Evolutionary conservation across 2,329 filamentous ascomycete species (phyloP), one percentile per base, ranked within the genome.

Genomic region (Sclerotinia trifoliorum): DNA sequence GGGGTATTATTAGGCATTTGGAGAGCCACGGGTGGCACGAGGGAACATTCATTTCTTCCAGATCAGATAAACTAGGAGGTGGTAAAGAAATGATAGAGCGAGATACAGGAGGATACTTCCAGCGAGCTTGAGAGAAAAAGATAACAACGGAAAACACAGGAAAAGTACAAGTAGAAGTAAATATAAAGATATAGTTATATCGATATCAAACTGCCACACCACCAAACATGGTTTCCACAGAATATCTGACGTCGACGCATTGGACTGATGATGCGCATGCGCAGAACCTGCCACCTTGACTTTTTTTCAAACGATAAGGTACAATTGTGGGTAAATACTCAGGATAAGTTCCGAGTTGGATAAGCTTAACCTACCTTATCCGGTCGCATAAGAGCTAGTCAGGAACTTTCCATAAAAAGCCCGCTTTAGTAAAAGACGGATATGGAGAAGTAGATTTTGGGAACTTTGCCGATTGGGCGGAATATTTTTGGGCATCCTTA

Each of bases 61-160:
- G 46, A 4, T 49, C 7, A 17, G 24, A 19, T 4, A 51, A 19
- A 39, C 8, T 78, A 72, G 42, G 55, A 57, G 13, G 7, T 57
- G 3, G 7, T 57, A n/a, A 57, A 57, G 21, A 5, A 10, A 15
- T 57, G 13, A 17, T 42, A n/a, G n/a, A 57, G 13, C 11, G 3
- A 24, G 8, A 39, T 7, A 49, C 44, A 24, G 24, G 46, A 24
- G 15, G n/a, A 49, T 15, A 29, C 19, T 29, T 21, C 29, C 21
- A 26, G 39, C 13, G 15, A 26, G 39, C 19, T 2, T 21, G 49
- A 21, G 13, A 62, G 21, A 39, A 35, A 1, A 39, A 49, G 13
- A 39, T 29, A 19, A 49, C 1, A 3, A 26, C 2, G 7, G 6
- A 49, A 49, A 24, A 24, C 2, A 51, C 11, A 35, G 13, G 24